Evolutionary conservation across 2,329 filamentous ascomycete species (phyloP).

Genomic region (Scedosporium minutisporum): DNA sequence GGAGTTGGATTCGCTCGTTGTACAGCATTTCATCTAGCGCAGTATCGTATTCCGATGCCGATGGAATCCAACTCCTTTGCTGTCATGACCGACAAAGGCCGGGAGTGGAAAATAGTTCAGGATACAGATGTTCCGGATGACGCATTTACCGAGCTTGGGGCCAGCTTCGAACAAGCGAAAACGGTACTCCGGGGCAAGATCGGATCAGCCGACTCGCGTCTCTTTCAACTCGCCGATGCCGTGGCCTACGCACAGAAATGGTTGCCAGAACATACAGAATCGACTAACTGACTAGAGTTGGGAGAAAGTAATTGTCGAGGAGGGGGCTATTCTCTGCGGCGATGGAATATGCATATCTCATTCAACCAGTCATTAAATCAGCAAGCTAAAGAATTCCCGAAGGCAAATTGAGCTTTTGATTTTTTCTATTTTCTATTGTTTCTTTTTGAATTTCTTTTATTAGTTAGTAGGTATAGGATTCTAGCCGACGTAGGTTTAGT

Average conservation of each 20-base stretch:
- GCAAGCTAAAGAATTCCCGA: too few relatives aligned
- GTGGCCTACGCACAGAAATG: neutral
- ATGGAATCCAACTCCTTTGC: conserved; percentile 9
- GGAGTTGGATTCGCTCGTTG: conserved; percentile 6
- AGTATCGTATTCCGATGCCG: conserved; percentile 7
- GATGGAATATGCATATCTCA: too few relatives aligned
- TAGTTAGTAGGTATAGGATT: too few relatives aligned
- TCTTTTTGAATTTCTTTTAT: too few relatives aligned
- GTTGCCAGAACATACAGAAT: neutral
- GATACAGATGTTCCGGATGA: conserved; percentile 6
- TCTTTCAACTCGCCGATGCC: neutral
- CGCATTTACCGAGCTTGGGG: conserved; percentile 7
- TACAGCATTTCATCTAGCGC: conserved; percentile 11
- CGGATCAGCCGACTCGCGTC: neutral
- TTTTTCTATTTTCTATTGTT: too few relatives aligned
- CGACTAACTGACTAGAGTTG: too few relatives aligned
- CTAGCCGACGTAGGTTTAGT: too few relatives aligned
- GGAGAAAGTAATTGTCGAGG: too few relatives aligned
- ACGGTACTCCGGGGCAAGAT: neutral
- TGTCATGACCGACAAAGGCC: conserved; percentile 6
- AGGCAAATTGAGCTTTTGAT: too few relatives aligned
- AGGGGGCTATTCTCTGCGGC: too few relatives aligned
- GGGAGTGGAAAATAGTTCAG: conserved; percentile 10
- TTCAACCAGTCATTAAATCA: too few relatives aligned
- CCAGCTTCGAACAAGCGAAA: neutral